Conservation (phyloP, 140 eudicot genomes). For the Oenanthe javanica region DNA sequence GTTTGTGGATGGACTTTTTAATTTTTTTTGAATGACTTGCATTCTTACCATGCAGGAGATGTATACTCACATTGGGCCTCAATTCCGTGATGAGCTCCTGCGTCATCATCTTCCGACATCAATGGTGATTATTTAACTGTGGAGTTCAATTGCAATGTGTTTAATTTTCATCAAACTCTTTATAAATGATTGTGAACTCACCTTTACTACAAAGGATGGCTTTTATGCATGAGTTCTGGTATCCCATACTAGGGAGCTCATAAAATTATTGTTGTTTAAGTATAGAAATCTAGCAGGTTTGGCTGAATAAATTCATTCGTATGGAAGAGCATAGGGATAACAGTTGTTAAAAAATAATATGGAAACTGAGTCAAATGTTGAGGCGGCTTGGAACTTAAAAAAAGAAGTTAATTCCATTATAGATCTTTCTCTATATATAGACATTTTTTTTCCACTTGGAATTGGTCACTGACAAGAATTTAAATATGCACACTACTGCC, state of each 20-base stretch:
- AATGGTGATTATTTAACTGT: constrained; percentile 40
- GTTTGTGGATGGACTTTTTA: neutral
- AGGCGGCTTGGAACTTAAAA: neutral
- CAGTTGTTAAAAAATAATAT: neutral
- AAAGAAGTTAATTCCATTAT: neutral
- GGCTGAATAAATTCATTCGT: neutral
- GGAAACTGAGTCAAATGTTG: neutral
- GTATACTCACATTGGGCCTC: constrained; percentile 94
- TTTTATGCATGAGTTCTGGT: no score
- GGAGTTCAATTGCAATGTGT: neutral
- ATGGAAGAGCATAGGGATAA: neutral
- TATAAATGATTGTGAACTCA: neutral
- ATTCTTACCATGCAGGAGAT: constrained; percentile 59
- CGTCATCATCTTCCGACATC: constrained; percentile 80
- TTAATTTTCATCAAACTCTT: neutral
- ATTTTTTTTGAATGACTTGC: neutral
- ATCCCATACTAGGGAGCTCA: neutral
- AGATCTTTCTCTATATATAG: no score
- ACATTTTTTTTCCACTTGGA: neutral
- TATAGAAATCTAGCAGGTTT: neutral
- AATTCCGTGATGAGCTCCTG: constrained; percentile 82
- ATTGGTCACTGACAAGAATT: neutral
- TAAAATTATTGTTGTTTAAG: neutral
- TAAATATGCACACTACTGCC: neutral
- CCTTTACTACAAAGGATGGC: neutral